Evolutionary conservation across 139 green algal genomes (phyloP), one percentile per base, ranked within the genome.

Genomic region (Haematococcus sp.): DNA sequence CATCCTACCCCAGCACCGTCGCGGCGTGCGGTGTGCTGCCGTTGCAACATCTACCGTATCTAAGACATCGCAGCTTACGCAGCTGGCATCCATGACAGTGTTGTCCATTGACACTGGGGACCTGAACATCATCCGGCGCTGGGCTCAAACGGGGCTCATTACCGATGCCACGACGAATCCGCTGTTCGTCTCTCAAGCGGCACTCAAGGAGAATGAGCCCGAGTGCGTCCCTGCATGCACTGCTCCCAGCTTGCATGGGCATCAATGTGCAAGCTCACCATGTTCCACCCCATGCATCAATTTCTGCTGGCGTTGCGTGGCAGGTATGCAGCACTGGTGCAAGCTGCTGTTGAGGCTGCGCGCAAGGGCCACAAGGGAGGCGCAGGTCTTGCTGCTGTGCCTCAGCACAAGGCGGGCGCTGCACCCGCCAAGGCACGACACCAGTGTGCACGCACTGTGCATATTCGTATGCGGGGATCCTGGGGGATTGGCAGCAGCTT

Each of bases 141-240:
- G 69, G 44, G 77, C 75, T 25, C 30, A 43, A 23, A 78, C 76
- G 9, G 76, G 73, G 5, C 17, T 78, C 46, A 84, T 79, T 69
- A 82, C 74, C 13, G 81, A 87, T 32, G 77, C 81, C 1, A 87
- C 81, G 25, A 87, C 81, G 32, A 87, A 87, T 56, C 81, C 81
- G 19, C 74, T 87, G 20, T 87, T 87, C 68, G 70, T 87, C 20
- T 82, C 74, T 20, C 81, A 87, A 61, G 74, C 81, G 27, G 76
- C 76, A 52, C 77, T 73, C 0, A 71, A 65, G 28, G 64, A 70
- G 1, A 51, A 49, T 32, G 77, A 87, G 27, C 74, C 77, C 22
- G 56, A 80, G 46, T 83, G 77, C 70, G 40, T 49, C 40, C 40
- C 11, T 49, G 40, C 40, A 7, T 49, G 40, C 40, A 7, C 40